These are phyloP conservation scores for Amanita brunnescens DNA, from an alignment of 768 basidiomycete species.

Conservation along the genomic window DNA sequence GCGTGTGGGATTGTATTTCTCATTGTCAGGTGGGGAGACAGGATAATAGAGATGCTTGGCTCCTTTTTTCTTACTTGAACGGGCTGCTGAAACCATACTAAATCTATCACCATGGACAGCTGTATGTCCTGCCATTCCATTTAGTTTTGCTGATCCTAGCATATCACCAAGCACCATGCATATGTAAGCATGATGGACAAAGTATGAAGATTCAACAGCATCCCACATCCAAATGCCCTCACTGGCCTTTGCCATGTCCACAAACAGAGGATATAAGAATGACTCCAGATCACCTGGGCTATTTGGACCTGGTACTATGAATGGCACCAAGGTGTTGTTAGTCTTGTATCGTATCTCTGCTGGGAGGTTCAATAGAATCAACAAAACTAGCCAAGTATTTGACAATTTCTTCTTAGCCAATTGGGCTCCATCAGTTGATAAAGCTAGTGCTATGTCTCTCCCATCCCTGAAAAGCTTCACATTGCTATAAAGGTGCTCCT, in stretches of 20 bases:
- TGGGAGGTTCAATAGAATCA: slow-evolving; percentile 14
- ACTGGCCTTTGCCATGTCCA: slow-evolving; percentile 13
- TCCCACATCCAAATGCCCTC: slow-evolving; percentile 27
- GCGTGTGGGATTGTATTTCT: slow-evolving; percentile 15
- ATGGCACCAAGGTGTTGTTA: slow-evolving; percentile 11
- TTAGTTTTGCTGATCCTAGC: slow-evolving; percentile 24
- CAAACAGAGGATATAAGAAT: slow-evolving; percentile 16
- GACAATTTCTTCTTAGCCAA: slow-evolving; percentile 20
- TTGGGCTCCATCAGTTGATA: slow-evolving; percentile 18
- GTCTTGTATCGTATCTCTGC: slow-evolving; percentile 11
- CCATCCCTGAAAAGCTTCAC: slow-evolving; percentile 16
- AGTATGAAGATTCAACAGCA: slow-evolving; percentile 12
- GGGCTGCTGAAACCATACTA: slow-evolving; percentile 12
- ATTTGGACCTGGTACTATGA: slow-evolving; percentile 15
- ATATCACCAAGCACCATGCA: slow-evolving; percentile 21
- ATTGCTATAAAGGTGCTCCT: slow-evolving; percentile 13
- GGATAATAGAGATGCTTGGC: slow-evolving; percentile 22
- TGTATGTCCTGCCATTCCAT: slow-evolving; percentile 13
- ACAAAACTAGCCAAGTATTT: slow-evolving; percentile 13
- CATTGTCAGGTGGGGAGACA: slow-evolving; percentile 14
- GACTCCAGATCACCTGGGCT: slow-evolving; percentile 16
- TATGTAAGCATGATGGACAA: slow-evolving; percentile 12
- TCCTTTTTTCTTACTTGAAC: slow-evolving; percentile 13
- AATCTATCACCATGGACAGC: slow-evolving; percentile 17
- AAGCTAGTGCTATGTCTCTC: slow-evolving; percentile 10